Conservation (phyloP, 2,329 filamentous ascomycete species). For the Alternaria consortialis region DNA sequence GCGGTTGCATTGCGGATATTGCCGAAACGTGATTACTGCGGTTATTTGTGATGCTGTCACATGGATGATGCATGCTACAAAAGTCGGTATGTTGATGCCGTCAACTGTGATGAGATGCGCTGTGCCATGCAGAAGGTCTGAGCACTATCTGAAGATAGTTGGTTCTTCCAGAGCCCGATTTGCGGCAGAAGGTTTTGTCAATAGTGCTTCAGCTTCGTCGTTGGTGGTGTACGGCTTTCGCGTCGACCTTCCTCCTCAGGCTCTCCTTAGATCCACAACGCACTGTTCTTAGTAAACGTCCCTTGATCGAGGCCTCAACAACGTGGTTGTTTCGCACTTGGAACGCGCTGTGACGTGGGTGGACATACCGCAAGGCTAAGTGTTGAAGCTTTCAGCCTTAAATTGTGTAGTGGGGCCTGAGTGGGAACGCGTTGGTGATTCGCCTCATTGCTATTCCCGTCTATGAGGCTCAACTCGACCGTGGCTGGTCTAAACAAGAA, state of each 20-base stretch:
- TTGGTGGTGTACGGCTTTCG: neutral
- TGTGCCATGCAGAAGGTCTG: neutral
- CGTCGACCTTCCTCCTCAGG: neutral
- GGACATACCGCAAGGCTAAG: conserved; percentile 17
- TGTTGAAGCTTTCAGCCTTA: conserved; percentile 32
- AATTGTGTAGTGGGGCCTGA: conserved; percentile 17
- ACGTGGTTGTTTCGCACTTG: conserved; percentile 13
- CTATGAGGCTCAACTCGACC: conserved; percentile 10
- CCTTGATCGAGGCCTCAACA: conserved; percentile 1
- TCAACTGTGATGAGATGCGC: neutral
- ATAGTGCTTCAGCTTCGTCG: neutral
- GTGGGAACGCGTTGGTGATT: conserved; percentile 12
- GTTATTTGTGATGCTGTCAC: neutral
- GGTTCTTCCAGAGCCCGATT: neutral
- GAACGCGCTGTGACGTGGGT: conserved; percentile 30
- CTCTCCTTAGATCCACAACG: neutral
- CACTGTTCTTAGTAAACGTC: neutral
- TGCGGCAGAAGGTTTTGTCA: neutral
- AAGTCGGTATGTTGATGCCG: neutral
- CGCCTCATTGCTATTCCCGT: conserved; percentile 14
- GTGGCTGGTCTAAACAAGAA: neutral
- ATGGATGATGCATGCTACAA: conserved; percentile 9
- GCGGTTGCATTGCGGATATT: conserved; percentile 10
- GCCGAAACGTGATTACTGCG: neutral
- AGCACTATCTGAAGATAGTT: neutral